Evolutionary conservation across 208 protist species (phyloP), one percentile per base, ranked within the genome.

Genomic region (Lotmaria passim): DNA sequence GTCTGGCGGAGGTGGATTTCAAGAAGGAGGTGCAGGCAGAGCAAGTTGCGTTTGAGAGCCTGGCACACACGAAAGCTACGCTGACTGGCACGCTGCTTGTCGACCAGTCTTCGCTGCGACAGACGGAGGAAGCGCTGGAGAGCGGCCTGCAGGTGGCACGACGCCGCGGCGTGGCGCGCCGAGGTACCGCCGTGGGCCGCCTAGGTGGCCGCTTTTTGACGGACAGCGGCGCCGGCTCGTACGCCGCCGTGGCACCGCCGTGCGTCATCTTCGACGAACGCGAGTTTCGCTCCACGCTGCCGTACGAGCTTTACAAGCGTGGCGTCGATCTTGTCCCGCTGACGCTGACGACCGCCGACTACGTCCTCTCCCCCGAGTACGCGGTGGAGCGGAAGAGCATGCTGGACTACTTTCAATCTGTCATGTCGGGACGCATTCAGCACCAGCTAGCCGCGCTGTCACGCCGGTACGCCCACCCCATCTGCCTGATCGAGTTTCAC

Each of bases 351-450:
- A 92, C 85, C 10, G 88, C 79, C 23, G 91, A 96, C 68, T 96
- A 96, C 69, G 82, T 96, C 7, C 75, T 96, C 26, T 94, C 89
- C 5, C 63, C 74, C n/a, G 53, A 63, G 28, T 92, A 88, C 77
- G 91, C 80, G 26, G 64, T 96, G 50, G 91, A 96, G 83, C 84
- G 91, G 19, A 96, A 96, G 61, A 88, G 85, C 58, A 79, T 93
- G 41, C 68, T 41, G 43, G 91, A 96, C 72, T 94, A 86, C 75
- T 55, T 82, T 50, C 81, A 87, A 55, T 96, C 91, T 5, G 60
- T 96, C 26, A 66, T 87, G 55, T 87, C 81, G 3, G 83, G 87
- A 23, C 88, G 91, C 48, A 85, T 96, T 55, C 62, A 80, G 48
- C 76, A 85, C 6, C 91, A 96, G 59, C 81, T 96, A 19, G 74